phyloP scores from a whole-genome alignment of 495 filamentous ascomycete genomes.

The Tuber umbilicatum region DNA sequence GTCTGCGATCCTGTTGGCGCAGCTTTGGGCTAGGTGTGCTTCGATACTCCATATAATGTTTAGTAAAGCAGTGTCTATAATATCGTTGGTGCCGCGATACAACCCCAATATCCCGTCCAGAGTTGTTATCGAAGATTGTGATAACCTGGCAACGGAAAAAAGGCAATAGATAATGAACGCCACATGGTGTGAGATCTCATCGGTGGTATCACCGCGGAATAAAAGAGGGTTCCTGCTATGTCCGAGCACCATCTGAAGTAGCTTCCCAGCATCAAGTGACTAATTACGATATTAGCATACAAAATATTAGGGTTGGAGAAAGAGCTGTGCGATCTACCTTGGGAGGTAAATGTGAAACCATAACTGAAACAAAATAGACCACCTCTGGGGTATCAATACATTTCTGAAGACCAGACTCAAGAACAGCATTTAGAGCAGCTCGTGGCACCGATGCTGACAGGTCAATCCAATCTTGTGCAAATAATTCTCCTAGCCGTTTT shows the following conservation, averaged over 20 bases:
- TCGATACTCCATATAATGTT: constrained; percentile 36
- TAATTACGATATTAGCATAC: constrained; percentile 16
- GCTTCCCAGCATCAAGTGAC: constrained; percentile 34
- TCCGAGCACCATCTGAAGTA: constrained; percentile 38
- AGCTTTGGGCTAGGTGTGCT: constrained; percentile 29
- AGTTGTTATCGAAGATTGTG: constrained; percentile 34
- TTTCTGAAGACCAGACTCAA: constrained; percentile 35
- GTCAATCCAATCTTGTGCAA: constrained; percentile 8
- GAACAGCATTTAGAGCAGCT: constrained; percentile 32
- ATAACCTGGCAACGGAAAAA: constrained; percentile 24
- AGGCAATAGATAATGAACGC: constrained; percentile 31
- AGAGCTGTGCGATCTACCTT: constrained; percentile 11
- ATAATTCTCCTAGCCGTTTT: constrained; percentile 28
- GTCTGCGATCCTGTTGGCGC: constrained; percentile 19
- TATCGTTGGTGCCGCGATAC: constrained; percentile 33
- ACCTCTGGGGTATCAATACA: constrained; percentile 33
- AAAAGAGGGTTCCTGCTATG: constrained; percentile 35
- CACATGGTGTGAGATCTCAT: constrained; percentile 29
- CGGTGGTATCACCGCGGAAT: constrained; percentile 10
- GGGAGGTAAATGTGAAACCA: constrained; percentile 26
- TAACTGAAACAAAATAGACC: constrained; percentile 30
- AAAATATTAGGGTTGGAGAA: not conserved
- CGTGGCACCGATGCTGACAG: constrained; percentile 29
- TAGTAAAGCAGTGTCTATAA: constrained; percentile 30
- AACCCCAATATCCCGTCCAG: constrained; percentile 34